Evolutionary conservation across 495 filamentous ascomycete species (phyloP), one percentile per base, ranked within the genome.

Genomic region (Neurospora sp.): DNA sequence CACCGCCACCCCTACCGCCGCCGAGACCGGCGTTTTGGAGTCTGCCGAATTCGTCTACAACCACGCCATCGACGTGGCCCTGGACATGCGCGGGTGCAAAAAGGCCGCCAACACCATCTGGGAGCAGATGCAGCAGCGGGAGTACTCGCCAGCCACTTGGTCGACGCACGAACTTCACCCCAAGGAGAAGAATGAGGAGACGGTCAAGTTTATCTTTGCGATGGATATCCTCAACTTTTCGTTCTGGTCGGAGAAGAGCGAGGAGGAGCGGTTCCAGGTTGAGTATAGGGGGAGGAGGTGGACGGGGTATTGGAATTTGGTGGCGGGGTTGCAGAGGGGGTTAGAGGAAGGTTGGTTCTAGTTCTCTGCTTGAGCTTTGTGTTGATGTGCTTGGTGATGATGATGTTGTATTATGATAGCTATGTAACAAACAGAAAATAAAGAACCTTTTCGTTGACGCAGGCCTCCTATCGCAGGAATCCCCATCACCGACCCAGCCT

Each of bases 191-290:
- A 88, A 96, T 77, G 90, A 92, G 76, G 88, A 82, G 44, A 92
- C 92, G 0, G 88, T 97, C 12, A 89, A 93, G 74, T 98, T 98
- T 77, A 94, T 99, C 69, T 98, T 99, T 80, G 92, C 92, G 16
- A 96, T 98, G 93, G 96, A 99, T 78, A 80, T 99, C 16, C 84
- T 99, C 71, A 99, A 99, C 79, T 99, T 98, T 77, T 94, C 89
- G 39, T 99, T 99, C 81, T 99, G 95, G 94, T 14, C 10, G 5
- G 90, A 91, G 40, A 83, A 84, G 70, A 71, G 80, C 4, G 86
- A 88, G 40, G 84, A 88, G 12, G 85, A 91, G 74, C 84, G 92
- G 39, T 98, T 96, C 81, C 85, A 90, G 10, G 85, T 98, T 8
- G 89, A 91, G 53, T 98, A 97, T 79, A 87, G 86, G 27, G 94